phyloP scores from a whole-genome alignment of 129 eudicot genomes.

The Pseudognaphalium luteoalbum region DNA sequence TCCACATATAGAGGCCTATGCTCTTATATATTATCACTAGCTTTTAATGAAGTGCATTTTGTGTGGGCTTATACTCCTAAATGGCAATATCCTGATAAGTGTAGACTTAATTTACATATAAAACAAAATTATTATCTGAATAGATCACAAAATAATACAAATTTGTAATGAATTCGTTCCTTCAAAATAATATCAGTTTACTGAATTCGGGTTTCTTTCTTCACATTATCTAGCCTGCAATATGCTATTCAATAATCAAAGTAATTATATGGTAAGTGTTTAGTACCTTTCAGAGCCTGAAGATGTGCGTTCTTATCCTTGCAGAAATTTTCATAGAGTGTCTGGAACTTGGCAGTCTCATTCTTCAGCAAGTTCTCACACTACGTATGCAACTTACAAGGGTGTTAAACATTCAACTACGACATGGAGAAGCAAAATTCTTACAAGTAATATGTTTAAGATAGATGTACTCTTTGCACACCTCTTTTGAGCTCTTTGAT shows the following conservation, averaged over 20 bases:
- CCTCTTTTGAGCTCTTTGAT: conserved; percentile 97
- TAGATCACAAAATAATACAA: neutral
- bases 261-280: neutral
- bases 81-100: neutral
- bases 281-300: conserved; percentile 76
- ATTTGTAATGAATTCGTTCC: neutral
- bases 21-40: neutral
- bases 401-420: conserved; percentile 18
- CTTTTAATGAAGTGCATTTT: conserved; percentile 1
- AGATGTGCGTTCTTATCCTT: conserved; percentile 83
- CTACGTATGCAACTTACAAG: conserved; percentile 44
- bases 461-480: conserved; percentile 27
- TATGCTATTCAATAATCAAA: conserved; percentile 1
- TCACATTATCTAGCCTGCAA: neutral
- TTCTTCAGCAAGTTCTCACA: conserved; percentile 83
- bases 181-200: neutral
- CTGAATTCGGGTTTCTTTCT: neutral
- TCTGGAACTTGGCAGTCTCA: conserved; percentile 78
- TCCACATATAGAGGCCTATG: neutral
- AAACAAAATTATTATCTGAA: neutral
- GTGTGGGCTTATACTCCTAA: neutral
- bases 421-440: neutral
- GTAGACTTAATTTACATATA: neutral
- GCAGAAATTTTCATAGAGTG: conserved; percentile 67
- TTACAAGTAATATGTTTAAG: conserved; percentile 16